Conservation (phyloP, 495 filamentous ascomycete genomes). For the Penicillium paradoxum region DNA sequence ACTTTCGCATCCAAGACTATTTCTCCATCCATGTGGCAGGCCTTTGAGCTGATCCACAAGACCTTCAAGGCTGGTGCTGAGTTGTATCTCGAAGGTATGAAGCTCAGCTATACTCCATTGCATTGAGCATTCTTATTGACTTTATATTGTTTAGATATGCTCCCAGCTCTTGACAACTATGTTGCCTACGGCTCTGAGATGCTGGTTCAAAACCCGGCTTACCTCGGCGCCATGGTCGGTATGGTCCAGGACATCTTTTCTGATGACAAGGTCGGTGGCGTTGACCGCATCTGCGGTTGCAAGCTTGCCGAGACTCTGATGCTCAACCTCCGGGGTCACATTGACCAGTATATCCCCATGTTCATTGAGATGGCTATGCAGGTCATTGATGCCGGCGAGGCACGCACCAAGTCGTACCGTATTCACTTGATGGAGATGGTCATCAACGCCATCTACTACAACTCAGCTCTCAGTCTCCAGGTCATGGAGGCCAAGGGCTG, state of each 20-base stretch:
- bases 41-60: constrained; percentile 91
- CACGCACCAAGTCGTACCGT: constrained; percentile 78
- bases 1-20: constrained; percentile 97
- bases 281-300: constrained; percentile 98
- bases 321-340: constrained; percentile 86
- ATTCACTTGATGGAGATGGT: constrained; percentile 99
- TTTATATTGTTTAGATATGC: constrained; percentile 61
- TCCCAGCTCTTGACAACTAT: constrained; percentile 95
- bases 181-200: constrained; percentile 81
- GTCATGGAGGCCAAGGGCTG: constrained; percentile 83
- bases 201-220: constrained; percentile 75
- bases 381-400: constrained; percentile 64
- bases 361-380: constrained; percentile 88
- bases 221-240: constrained; percentile 77
- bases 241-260: constrained; percentile 74
- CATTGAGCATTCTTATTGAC: background rate
- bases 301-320: constrained; percentile 96
- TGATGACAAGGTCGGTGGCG: constrained; percentile 86
- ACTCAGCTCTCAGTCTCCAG: constrained; percentile 74
- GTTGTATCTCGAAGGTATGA: constrained; percentile 73
- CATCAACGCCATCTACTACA: constrained; percentile 97
- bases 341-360: constrained; percentile 78
- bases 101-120: background rate
- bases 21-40: constrained; percentile 95
- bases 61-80: constrained; percentile 97